These are phyloP conservation scores for Mycena crocata DNA, from an alignment of 768 basidiomycete species.

Conservation along the genomic window DNA sequence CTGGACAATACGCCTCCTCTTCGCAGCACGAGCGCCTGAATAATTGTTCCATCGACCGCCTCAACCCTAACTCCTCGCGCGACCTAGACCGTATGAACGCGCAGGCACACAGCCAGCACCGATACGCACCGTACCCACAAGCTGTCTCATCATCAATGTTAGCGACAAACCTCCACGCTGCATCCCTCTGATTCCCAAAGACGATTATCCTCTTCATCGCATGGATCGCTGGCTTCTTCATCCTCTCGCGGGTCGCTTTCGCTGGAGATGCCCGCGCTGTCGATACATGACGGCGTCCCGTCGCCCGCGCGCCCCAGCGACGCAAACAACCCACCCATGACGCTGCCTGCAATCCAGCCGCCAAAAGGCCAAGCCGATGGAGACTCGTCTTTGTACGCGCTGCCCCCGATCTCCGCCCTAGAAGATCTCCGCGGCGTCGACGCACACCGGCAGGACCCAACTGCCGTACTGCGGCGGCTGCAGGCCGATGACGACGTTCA, in stretches of 20 bases:
- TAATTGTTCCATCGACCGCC: too few species aligned
- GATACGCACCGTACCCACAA: conserved; percentile 61
- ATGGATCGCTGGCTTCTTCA: conserved; percentile 23
- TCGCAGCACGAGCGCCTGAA: too few species aligned
- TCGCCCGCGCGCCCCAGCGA: conserved; percentile 45
- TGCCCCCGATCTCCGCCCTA: conserved; percentile 77
- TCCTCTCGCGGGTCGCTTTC: conserved; percentile 43
- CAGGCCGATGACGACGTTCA: conserved; percentile 56
- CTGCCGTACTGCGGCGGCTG: conserved; percentile 75
- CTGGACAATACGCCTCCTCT: too few species aligned
- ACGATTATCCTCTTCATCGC: neutral
- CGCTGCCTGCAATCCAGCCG: conserved; percentile 40
- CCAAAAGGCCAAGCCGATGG: conserved; percentile 42
- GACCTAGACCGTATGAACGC: neutral
- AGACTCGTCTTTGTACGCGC: conserved; percentile 63
- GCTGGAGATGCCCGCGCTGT: conserved; percentile 49
- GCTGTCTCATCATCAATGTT: too few species aligned
- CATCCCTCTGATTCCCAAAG: too few species aligned
- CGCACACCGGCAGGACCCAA: conserved; percentile 68
- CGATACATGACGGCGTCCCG: conserved; percentile 47
- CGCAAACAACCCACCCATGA: conserved; percentile 1
- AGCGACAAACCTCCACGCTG: too few species aligned
- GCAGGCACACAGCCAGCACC: neutral
- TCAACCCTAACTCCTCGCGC: too few species aligned
- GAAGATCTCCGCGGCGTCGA: conserved; percentile 68